phyloP scores from a whole-genome alignment of 768 basidiomycete genomes.

The Boletales sp. region DNA sequence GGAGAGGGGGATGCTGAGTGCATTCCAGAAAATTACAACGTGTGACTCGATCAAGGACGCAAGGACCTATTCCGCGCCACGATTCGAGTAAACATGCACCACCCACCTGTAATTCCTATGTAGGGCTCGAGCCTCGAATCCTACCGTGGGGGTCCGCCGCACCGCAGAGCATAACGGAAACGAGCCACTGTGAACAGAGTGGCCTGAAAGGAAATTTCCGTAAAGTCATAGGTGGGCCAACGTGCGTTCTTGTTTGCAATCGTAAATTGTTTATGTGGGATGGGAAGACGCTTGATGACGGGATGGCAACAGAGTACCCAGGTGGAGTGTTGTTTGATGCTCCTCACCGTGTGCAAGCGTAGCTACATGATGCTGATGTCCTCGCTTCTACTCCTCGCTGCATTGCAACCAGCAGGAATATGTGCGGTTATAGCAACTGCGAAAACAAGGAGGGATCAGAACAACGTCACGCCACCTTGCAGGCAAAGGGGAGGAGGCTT shows the following conservation, averaged over 20 bases:
- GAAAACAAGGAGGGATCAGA: constrained; percentile 20
- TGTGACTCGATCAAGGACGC: constrained; percentile 16
- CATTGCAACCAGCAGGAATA: constrained; percentile 23
- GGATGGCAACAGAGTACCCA: constrained; percentile 6
- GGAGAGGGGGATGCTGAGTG: constrained; percentile 3
- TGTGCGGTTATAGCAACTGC: constrained; percentile 22
- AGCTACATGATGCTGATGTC: constrained; percentile 24
- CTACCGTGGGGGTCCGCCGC: constrained; percentile 8
- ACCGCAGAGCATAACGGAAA: constrained; percentile 23
- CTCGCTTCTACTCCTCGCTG: constrained; percentile 22
- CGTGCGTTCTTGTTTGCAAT: constrained; percentile 18
- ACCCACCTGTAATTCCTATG: constrained; percentile 22
- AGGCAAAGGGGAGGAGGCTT: constrained; percentile 23
- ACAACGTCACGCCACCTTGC: constrained; percentile 23
- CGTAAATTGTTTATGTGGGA: constrained; percentile 21
- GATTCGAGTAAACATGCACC: constrained; percentile 18
- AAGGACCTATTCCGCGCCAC: constrained; percentile 10
- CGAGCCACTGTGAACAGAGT: constrained; percentile 8
- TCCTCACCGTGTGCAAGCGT: constrained; percentile 23
- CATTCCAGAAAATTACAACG: constrained; percentile 28
- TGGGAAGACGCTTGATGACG: constrained; percentile 13
- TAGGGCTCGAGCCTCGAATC: constrained; percentile 17
- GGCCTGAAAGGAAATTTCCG: constrained; percentile 19
- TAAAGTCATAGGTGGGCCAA: constrained; percentile 15
- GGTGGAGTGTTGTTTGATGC: constrained; percentile 19